These are phyloP conservation scores for Rhytidhysteron rufulum DNA, from an alignment of 2,329 filamentous ascomycete genomes.

Conservation along the genomic window DNA sequence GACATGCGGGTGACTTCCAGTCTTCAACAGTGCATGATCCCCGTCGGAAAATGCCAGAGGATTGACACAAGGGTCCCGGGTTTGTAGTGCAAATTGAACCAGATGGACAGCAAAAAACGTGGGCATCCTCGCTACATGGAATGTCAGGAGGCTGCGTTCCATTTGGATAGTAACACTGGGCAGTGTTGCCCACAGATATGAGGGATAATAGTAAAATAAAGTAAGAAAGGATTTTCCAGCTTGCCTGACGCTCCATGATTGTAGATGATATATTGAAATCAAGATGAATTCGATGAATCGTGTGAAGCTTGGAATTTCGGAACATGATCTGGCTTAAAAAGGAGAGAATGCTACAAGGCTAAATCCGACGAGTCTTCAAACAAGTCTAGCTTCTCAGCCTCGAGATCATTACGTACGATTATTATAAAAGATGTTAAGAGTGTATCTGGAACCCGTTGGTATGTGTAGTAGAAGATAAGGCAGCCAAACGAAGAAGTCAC, in stretches of 20 bases:
- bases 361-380: no score
- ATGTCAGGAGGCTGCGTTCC: background rate
- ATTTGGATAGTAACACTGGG: background rate
- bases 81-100: background rate
- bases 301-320: background rate
- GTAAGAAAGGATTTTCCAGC: background rate
- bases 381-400: no score
- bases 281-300: background rate
- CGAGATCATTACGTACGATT: no score
- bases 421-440: no score
- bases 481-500: no score
- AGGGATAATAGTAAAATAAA: background rate
- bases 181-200: background rate
- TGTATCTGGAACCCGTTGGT: no score
- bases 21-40: conserved; percentile 1
- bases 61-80: background rate
- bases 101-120: conserved; percentile 1
- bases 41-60: background rate
- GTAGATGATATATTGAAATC: background rate
- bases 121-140: background rate
- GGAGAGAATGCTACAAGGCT: no score
- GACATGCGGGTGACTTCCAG: conserved; percentile 1
- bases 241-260: background rate
- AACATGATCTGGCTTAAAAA: background rate
- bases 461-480: no score